Percentiles rank a stretch among this genome's conserved stretches.
Evolutionary conservation across 768 basidiomycete species (phyloP).

Genomic region (Steccherinum ochraceum): DNA sequence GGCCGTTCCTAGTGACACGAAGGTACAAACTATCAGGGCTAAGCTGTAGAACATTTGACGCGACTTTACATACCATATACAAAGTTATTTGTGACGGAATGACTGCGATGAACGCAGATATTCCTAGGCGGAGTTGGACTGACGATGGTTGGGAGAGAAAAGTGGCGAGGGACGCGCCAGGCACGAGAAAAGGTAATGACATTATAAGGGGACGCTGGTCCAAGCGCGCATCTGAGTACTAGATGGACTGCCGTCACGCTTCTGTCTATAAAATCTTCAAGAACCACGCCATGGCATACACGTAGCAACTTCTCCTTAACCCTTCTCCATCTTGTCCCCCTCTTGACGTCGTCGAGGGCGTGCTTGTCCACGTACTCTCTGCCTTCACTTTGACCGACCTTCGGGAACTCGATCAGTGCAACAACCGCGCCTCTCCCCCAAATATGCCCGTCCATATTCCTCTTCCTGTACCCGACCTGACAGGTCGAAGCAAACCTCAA

Average conservation of each 20-base stretch:
- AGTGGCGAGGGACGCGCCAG: constrained; percentile 37
- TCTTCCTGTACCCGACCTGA: constrained; percentile 13
- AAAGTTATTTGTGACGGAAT: not conserved
- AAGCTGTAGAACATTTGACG: not conserved
- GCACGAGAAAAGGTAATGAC: too few species aligned
- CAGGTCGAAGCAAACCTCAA: constrained; percentile 10
- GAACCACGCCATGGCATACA: too few species aligned
- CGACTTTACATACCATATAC: not conserved
- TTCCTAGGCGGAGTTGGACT: too few species aligned
- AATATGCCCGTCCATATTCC: not conserved
- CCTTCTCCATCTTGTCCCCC: constrained; percentile 25
- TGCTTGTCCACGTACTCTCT: too few species aligned
- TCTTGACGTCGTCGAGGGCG: constrained; percentile 36
- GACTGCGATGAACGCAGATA: not conserved
- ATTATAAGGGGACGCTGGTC: too few species aligned
- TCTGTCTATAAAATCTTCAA: too few species aligned
- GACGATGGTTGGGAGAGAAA: constrained; percentile 32
- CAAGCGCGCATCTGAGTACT: too few species aligned
- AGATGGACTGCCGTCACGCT: too few species aligned
- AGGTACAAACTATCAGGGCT: not conserved
- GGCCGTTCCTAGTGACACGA: not conserved
- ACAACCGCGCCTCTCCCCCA: not conserved
- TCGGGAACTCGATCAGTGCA: too few species aligned
- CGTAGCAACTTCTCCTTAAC: too few species aligned
- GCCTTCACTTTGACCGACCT: too few species aligned